A percentile compares a stretch with the other conserved stretches of the same genome.
Evolutionary conservation across 345 rosid genomes (phyloP).

Genomic region (Schrenkiella parvula): DNA sequence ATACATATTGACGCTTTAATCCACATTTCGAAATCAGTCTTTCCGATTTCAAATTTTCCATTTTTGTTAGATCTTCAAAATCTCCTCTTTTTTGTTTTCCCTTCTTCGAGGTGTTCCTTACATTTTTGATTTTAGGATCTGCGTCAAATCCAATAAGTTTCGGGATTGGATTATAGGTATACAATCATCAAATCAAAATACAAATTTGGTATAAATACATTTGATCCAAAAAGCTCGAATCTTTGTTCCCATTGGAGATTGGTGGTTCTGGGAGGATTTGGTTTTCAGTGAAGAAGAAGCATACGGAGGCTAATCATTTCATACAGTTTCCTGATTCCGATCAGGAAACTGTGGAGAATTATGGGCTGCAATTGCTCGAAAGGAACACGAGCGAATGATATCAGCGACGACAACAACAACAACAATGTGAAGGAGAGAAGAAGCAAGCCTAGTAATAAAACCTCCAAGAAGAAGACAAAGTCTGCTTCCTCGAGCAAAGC

Average conservation of each 20-base stretch:
- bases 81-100: not conserved
- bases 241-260: not conserved
- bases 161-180: not conserved
- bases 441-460: slow-evolving; percentile 32
- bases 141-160: not conserved
- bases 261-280: not conserved
- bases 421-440: slow-evolving; percentile 33
- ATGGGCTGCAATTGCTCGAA: slow-evolving; percentile 96
- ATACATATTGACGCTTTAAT: not conserved
- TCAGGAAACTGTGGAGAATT: slow-evolving; percentile 33
- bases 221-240: slow-evolving; percentile 3
- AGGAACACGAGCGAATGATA: slow-evolving; percentile 42
- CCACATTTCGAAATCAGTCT: not conserved
- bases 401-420: slow-evolving; percentile 16
- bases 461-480: slow-evolving; percentile 33
- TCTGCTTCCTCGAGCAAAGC: slow-evolving; percentile 36
- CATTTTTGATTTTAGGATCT: not conserved
- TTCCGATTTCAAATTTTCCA: not conserved
- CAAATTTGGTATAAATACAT: not conserved
- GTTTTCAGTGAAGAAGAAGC: not conserved
- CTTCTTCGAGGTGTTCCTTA: not conserved
- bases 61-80: not conserved
- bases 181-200: not conserved
- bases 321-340: slow-evolving; percentile 26
- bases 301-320: slow-evolving; percentile 13